A percentile compares a stretch with the other conserved stretches of the same genome.
These are phyloP conservation scores for Phoenix dactylifera DNA, from an alignment of 176 grass and related monocot genomes.

Conservation along the genomic window DNA sequence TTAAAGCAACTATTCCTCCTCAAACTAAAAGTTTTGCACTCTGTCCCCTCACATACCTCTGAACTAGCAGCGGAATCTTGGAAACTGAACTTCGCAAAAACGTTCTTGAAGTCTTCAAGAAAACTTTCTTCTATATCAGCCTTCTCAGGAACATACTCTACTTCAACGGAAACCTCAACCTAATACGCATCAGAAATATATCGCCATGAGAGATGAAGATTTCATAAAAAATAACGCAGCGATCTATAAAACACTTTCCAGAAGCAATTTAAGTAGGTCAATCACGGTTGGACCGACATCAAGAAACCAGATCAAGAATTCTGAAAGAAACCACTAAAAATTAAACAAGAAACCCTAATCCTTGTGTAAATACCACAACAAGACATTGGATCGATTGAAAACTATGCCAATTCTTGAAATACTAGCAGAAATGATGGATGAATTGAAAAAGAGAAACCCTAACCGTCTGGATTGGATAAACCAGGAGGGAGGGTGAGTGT, in stretches of 20 bases:
- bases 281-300: too few species aligned
- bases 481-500: too few species aligned
- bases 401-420: too few species aligned
- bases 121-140: conserved; percentile 56
- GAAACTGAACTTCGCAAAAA: conserved; percentile 90
- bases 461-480: not conserved
- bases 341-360: not conserved
- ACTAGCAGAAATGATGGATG: too few species aligned
- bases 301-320: too few species aligned
- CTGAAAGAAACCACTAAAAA: too few species aligned
- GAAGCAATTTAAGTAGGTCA: too few species aligned
- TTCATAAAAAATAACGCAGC: too few species aligned
- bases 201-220: too few species aligned
- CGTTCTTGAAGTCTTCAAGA: conserved; percentile 59
- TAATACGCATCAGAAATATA: not conserved
- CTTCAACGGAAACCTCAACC: conserved; percentile 41
- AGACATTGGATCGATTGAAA: too few species aligned
- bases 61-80: conserved; percentile 28
- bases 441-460: conserved; percentile 1
- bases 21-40: not conserved
- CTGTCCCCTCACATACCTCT: conserved; percentile 26
- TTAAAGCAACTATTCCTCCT: not conserved
- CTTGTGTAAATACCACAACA: too few species aligned
- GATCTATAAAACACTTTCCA: too few species aligned
- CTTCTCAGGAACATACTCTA: conserved; percentile 86